Evolutionary conservation across 208 protist genomes (phyloP).

Genomic region (Perkinsela sp.): DNA sequence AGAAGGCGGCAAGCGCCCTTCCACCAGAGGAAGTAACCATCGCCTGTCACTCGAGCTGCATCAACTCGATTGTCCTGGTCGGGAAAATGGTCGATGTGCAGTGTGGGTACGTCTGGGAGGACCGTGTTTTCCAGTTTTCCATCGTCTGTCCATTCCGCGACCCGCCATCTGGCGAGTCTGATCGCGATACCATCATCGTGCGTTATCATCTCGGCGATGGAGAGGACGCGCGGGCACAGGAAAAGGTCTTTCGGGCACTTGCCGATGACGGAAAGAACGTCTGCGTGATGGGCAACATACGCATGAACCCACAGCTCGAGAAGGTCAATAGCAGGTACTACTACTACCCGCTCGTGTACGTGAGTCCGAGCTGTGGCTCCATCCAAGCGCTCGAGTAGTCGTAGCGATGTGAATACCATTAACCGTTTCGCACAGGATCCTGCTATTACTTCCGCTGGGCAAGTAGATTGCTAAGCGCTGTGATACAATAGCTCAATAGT

Average conservation of each 20-base stretch:
- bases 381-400: constrained; percentile 6
- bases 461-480: too few relatives aligned
- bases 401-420: too few relatives aligned
- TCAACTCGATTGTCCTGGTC: constrained; percentile 39
- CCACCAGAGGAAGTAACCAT: constrained; percentile 43
- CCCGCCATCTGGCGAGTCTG: constrained; percentile 34
- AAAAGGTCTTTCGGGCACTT: constrained; percentile 7
- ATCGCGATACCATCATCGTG: constrained; percentile 53
- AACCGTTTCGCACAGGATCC: too few relatives aligned
- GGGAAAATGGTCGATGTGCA: constrained; percentile 36
- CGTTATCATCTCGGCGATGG: constrained; percentile 15
- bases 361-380: constrained; percentile 21
- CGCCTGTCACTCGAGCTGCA: constrained; percentile 42
- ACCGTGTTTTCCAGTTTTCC: constrained; percentile 49
- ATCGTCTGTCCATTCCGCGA: constrained; percentile 36
- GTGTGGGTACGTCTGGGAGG: constrained; percentile 46
- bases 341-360: constrained; percentile 50
- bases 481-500: too few relatives aligned
- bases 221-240: constrained; percentile 10
- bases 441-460: too few relatives aligned
- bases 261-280: constrained; percentile 10
- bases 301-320: constrained; percentile 57
- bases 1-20: not conserved
- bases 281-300: constrained; percentile 28
- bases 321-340: constrained; percentile 34